A percentile compares a stretch with the other conserved stretches of the same genome.
These are phyloP conservation scores for Suillus decipiens DNA, from an alignment of 768 basidiomycete species.

Conservation along the genomic window DNA sequence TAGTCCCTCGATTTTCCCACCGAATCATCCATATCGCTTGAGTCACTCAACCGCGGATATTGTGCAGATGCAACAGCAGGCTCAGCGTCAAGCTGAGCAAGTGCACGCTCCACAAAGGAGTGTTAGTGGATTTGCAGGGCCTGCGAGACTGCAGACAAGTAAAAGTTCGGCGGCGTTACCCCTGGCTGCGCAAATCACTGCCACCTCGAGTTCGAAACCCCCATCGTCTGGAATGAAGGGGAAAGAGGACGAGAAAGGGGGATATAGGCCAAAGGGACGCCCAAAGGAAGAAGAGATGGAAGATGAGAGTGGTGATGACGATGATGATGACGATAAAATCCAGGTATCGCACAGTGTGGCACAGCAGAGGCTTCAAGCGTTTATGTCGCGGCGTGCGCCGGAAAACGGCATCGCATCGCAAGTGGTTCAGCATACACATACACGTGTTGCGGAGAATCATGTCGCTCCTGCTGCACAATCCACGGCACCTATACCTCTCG, in stretches of 20 bases:
- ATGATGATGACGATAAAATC: conserved; percentile 50
- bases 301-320: conserved; percentile 55
- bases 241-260: conserved; percentile 34
- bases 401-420: conserved; percentile 28
- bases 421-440: conserved; percentile 19
- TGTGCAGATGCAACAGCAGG: conserved; percentile 19
- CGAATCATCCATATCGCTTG: conserved; percentile 57
- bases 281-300: conserved; percentile 70
- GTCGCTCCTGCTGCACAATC: conserved; percentile 32
- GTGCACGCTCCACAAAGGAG: conserved; percentile 29
- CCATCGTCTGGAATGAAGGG: conserved; percentile 25
- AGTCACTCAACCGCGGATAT: conserved; percentile 54
- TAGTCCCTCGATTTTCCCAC: conserved; percentile 59
- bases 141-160: conserved; percentile 43
- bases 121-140: conserved; percentile 31
- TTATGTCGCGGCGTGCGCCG: conserved; percentile 49
- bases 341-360: conserved; percentile 69
- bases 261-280: conserved; percentile 65
- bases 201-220: conserved; percentile 32
- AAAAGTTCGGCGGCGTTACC: conserved; percentile 65
- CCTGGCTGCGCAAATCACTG: conserved; percentile 51
- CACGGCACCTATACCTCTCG: conserved; percentile 59
- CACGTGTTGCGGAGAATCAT: conserved; percentile 15
- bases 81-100: conserved; percentile 23
- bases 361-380: conserved; percentile 61